These are phyloP conservation scores for Penstemon eatonii DNA, from an alignment of 257 asterid species.

Conservation along the genomic window DNA sequence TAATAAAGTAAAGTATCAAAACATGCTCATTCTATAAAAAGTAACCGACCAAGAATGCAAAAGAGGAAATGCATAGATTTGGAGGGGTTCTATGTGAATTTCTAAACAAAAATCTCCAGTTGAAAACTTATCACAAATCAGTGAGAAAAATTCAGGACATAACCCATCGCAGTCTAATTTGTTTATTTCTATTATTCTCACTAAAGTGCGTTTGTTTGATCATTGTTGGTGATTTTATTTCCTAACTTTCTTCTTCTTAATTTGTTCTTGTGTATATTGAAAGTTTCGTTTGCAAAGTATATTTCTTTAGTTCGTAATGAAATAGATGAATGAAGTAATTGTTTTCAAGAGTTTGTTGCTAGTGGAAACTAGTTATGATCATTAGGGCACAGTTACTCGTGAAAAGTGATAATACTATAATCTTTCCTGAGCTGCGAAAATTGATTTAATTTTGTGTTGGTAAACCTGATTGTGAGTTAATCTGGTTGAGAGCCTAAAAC, in stretches of 20 bases:
- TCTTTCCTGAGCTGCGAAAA: too few relatives aligned
- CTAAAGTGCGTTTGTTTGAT: background rate
- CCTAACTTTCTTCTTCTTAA: background rate
- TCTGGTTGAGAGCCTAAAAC: too few relatives aligned
- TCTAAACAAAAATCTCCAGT: too few relatives aligned
- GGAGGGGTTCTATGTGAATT: too few relatives aligned
- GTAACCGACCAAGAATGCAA: too few relatives aligned
- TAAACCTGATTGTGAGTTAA: background rate
- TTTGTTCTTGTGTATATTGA: background rate
- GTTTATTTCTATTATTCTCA: too few relatives aligned
- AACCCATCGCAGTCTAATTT: too few relatives aligned
- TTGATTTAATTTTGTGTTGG: background rate
- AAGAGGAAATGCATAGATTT: too few relatives aligned
- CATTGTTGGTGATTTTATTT: background rate
- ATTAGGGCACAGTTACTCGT: background rate
- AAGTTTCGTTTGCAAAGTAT: background rate
- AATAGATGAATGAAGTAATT: background rate
- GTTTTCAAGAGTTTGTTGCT: background rate
- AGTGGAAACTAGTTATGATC: background rate
- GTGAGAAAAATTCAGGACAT: too few relatives aligned
- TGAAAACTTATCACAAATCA: too few relatives aligned
- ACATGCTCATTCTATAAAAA: too few relatives aligned
- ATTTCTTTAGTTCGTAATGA: background rate
- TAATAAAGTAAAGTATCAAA: too few relatives aligned
- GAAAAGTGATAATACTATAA: background rate